These are phyloP conservation scores for Grigorovia transvaalensis DNA, from an alignment of 805 yeast genomes.

Conservation along the genomic window DNA sequence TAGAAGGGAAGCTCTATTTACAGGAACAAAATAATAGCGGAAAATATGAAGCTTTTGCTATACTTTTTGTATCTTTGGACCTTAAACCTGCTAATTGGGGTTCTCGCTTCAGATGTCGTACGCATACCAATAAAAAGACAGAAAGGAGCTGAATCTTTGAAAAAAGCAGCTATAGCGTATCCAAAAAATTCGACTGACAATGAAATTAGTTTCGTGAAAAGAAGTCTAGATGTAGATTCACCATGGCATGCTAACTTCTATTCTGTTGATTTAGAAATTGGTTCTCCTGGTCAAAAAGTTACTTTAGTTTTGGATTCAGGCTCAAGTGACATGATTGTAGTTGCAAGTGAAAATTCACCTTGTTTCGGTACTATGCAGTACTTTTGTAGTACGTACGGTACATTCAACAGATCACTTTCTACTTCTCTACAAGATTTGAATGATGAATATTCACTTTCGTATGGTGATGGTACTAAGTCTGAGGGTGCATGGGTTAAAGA, in stretches of 20 bases:
- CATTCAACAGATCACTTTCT: conserved; percentile 17
- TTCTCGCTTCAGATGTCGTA: not conserved
- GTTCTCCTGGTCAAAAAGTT: conserved; percentile 47
- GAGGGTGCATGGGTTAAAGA: conserved; percentile 42
- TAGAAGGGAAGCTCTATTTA: no score
- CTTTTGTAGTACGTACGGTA: conserved; percentile 11
- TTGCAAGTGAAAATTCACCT: conserved; percentile 27
- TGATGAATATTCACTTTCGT: conserved; percentile 35
- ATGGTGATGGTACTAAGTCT: conserved; percentile 44
- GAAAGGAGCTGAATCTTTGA: not conserved
- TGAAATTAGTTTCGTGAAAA: no score
- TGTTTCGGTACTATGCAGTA: conserved; percentile 19
- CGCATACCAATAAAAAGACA: not conserved
- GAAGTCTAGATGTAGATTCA: not conserved
- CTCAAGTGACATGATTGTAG: conserved; percentile 55
- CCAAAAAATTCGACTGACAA: not conserved
- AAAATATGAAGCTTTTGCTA: not conserved
- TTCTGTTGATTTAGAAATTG: conserved; percentile 38
- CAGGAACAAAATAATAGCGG: not conserved
- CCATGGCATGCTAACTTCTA: conserved; percentile 28
- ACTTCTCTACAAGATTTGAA: conserved; percentile 18
- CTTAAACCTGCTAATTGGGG: not conserved
- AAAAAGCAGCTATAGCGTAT: not conserved
- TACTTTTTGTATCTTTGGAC: not conserved
- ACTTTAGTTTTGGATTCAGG: conserved; percentile 64